Conservation (phyloP, 192 early-diverging fungal genomes). For the Neocallimastix lanati region DNA sequence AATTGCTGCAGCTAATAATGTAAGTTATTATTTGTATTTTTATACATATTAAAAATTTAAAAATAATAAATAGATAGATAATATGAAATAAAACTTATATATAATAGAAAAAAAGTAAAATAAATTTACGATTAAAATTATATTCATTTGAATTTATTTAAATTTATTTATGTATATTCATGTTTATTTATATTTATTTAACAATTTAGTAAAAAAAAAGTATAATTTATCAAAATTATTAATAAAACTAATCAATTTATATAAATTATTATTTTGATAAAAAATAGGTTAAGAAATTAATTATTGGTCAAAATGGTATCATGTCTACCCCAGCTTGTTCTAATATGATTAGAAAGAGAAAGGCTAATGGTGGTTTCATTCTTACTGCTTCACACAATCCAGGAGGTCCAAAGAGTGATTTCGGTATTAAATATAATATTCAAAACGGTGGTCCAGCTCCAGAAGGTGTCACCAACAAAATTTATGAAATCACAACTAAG, state of each 20-base stretch:
- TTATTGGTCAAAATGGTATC: conserved; percentile 82
- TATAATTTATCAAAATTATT: too few relatives aligned
- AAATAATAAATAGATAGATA: too few relatives aligned
- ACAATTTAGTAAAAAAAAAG: too few relatives aligned
- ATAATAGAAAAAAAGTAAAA: too few relatives aligned
- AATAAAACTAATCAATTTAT: too few relatives aligned
- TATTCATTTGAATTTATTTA: too few relatives aligned
- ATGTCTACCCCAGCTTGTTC: conserved; percentile 82
- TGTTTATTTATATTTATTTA: too few relatives aligned
- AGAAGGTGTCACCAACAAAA: conserved; percentile 81
- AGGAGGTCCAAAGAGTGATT: conserved; percentile 90
- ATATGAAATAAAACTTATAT: too few relatives aligned
- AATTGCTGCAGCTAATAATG: conserved; percentile 65
- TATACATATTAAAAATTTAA: too few relatives aligned
- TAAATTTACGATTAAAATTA: too few relatives aligned
- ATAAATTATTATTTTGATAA: too few relatives aligned
- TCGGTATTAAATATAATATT: conserved; percentile 97
- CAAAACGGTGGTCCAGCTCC: conserved; percentile 91
- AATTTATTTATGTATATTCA: too few relatives aligned
- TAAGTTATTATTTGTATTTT: conserved; percentile 8
- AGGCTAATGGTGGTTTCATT: conserved; percentile 84
- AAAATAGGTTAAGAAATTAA: conserved; percentile 65
- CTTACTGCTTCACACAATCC: conserved; percentile 97
- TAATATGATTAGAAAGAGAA: conserved; percentile 69
- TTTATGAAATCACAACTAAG: conserved; percentile 64